Conservation (phyloP, 2,329 filamentous ascomycete species). For the Aureobasidium leucospermi region DNA sequence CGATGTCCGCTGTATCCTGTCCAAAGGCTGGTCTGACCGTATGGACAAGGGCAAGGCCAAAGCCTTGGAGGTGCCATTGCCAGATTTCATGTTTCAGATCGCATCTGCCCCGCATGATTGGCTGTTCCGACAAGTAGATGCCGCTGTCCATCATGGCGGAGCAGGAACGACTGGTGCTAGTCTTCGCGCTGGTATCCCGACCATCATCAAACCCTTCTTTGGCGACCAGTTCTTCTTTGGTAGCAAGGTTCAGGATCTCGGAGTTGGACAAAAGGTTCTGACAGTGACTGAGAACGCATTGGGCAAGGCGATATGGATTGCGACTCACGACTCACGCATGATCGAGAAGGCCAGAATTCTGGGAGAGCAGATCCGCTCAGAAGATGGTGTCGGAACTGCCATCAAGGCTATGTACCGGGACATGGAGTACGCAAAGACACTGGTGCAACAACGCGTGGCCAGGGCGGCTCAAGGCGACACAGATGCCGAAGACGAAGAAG, state of each 20-base stretch:
- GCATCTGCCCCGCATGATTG: constrained; percentile 83
- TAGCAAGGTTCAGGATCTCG: constrained; percentile 79
- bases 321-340: constrained; percentile 84
- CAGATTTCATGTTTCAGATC: constrained; percentile 78
- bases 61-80: constrained; percentile 59
- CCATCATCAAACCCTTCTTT: constrained; percentile 94
- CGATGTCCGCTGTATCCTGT: constrained; percentile 88
- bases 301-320: constrained; percentile 81
- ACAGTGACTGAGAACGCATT: constrained; percentile 84
- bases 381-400: constrained; percentile 81
- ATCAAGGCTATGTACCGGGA: constrained; percentile 93
- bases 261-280: constrained; percentile 82
- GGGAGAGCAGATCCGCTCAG: constrained; percentile 80
- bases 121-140: constrained; percentile 90
- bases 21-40: constrained; percentile 95
- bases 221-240: constrained; percentile 98
- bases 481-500: constrained; percentile 23
- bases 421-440: constrained; percentile 79
- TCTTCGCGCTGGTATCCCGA: constrained; percentile 81
- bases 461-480: constrained; percentile 21
- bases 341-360: constrained; percentile 74
- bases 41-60: constrained; percentile 51
- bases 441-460: constrained; percentile 56
- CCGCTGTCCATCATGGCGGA: constrained; percentile 88
- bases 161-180: constrained; percentile 93